These are phyloP conservation scores for Jimgerdemannia flammicorona DNA, from an alignment of 192 early-diverging fungal species.

Conservation along the genomic window DNA sequence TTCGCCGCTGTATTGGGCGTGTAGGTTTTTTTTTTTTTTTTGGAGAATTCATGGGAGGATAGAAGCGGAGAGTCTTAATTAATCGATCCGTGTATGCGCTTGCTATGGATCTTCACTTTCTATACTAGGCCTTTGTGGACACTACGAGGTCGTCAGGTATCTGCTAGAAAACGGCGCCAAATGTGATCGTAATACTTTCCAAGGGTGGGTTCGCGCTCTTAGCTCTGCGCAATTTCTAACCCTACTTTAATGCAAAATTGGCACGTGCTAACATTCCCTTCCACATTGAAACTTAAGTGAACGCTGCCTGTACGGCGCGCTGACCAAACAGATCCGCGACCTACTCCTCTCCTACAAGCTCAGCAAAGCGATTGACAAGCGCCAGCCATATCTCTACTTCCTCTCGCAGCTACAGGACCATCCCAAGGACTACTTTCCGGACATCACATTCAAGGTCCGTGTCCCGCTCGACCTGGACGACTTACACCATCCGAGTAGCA, in stretches of 20 bases:
- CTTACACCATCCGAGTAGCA: not conserved
- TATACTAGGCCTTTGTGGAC: slow-evolving; percentile 37
- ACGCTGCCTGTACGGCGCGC: slow-evolving; percentile 43
- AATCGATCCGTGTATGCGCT: not conserved
- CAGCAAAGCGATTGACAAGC: slow-evolving; percentile 44
- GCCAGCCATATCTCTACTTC: slow-evolving; percentile 23
- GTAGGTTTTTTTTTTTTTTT: slow-evolving; percentile 10
- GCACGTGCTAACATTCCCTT: not conserved
- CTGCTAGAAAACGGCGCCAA: slow-evolving; percentile 42
- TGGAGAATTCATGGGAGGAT: too few relatives aligned
- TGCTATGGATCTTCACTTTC: not conserved
- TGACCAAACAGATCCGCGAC: slow-evolving; percentile 40
- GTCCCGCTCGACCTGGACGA: slow-evolving; percentile 10
- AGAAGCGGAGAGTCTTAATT: too few relatives aligned
- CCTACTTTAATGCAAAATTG: too few relatives aligned
- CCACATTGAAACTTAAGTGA: slow-evolving; percentile 3
- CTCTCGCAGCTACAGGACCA: slow-evolving; percentile 18
- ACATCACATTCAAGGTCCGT: slow-evolving; percentile 32
- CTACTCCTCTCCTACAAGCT: slow-evolving; percentile 36
- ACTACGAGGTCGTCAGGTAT: slow-evolving; percentile 34
- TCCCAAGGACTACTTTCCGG: slow-evolving; percentile 1
- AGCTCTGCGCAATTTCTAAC: not conserved
- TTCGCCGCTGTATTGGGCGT: slow-evolving; percentile 39
- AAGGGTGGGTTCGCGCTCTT: slow-evolving; percentile 28
- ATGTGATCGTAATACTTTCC: slow-evolving; percentile 50